Base-by-base conservation (phyloP, 1,139 yeast species). In the Yamadazyma oceani region DNA sequence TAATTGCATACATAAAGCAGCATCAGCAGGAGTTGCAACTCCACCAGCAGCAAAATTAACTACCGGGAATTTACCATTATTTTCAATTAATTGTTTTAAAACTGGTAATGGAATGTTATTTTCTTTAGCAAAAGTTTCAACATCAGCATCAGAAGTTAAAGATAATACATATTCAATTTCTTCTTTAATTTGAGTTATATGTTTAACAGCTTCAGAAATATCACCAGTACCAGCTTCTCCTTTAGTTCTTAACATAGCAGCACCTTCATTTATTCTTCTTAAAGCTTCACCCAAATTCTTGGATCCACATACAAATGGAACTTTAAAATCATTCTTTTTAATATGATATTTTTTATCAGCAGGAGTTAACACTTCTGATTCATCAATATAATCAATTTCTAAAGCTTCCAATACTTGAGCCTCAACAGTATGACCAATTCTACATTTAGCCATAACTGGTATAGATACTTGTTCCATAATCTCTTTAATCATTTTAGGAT, bases 161-260 rank as follows among this genome's bases (percentile, higher is more conserved):
- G 58, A 45, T 21, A 48, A 41, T 14, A 80, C 77, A 28, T 69
- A 64, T 37, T 67, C 65, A 51, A 85, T 82, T 53, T 85, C 78
- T 39, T 64, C 57, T 42, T 69, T 72, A 54, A 85, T 81, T 45
- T 73, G 69, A 40, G 78, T 72, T 46, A 85, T 82, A 58, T 85
- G 95, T 54, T 74, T 78, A 39, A 85, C 89, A n/a, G 95, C 95
- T 58, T 85, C 92, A 23, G 87, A 79, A 38, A 85, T 82, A 58
- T 85, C 95, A 36, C 95, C 95, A 31, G 95, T 85, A 34, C 95
- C 95, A 16, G 95, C 94, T 60, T 85, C 95, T 48, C 95, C 95
- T 64, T 85, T 86, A 46, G 94, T 82, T 60, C 95, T 76, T 55
- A 86, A 78, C 92, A 86, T 85, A 32, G 92, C 90, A 30, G 95